Percentiles rank a stretch among this genome's conserved stretches.
Conservation (phyloP, 208 protist genomes). For the Endotrypanum monterogeii region DNA sequence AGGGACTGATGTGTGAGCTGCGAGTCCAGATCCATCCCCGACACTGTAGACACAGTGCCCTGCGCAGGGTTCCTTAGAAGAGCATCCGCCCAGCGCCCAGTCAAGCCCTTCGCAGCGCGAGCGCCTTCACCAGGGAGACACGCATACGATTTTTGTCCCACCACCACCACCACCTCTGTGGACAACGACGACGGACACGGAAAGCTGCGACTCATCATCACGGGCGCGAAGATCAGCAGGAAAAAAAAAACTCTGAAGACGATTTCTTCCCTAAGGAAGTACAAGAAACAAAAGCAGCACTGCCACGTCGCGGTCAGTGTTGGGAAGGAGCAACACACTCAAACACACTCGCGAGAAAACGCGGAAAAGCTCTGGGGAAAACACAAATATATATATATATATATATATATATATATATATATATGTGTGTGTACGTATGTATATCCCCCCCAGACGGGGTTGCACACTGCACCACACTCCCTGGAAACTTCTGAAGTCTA, state of each 20-base stretch:
- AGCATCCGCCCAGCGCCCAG: constrained; percentile 16
- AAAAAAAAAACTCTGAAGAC: no score
- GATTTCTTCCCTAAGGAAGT: no score
- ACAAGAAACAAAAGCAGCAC: not conserved
- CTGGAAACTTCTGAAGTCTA: no score
- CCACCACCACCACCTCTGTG: not conserved
- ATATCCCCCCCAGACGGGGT: no score
- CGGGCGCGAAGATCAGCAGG: not conserved
- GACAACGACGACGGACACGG: not conserved
- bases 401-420: no score
- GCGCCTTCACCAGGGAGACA: constrained; percentile 2
- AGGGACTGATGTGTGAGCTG: not conserved
- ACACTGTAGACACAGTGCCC: not conserved
- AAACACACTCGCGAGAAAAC: not conserved
- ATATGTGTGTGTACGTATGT: no score
- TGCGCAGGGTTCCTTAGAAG: not conserved
- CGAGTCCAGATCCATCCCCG: not conserved
- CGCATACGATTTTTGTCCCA: not conserved
- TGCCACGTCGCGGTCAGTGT: not conserved
- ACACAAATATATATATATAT: not conserved
- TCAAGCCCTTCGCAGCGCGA: not conserved
- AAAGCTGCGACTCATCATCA: not conserved
- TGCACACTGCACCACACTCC: no score
- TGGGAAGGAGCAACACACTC: not conserved
- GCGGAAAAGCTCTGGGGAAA: not conserved